Conservation (phyloP, 345 rosid species). For the Abelmoschus esculentus region DNA sequence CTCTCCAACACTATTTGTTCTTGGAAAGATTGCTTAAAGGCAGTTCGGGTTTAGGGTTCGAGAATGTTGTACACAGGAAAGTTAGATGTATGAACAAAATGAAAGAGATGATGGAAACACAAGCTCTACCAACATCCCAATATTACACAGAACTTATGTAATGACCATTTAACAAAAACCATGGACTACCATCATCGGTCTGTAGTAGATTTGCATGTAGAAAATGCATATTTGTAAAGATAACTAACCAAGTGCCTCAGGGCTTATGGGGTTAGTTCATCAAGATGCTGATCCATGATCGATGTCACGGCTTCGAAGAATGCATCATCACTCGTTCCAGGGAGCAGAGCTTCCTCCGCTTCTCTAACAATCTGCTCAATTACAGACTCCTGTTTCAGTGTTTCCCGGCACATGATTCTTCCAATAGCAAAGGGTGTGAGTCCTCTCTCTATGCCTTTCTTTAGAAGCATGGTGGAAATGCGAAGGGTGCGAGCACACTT, state of each 20-base stretch:
- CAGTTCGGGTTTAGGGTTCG: not conserved
- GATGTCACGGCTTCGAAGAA: not conserved
- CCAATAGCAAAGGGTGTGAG: not conserved
- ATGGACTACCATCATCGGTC: not conserved
- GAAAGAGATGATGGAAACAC: not conserved
- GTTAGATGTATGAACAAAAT: not conserved
- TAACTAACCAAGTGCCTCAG: not conserved
- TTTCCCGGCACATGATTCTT: not conserved
- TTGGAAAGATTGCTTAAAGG: not conserved
- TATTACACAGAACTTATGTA: not conserved
- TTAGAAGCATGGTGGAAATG: not conserved
- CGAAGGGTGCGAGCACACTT: not conserved
- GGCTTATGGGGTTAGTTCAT: not conserved
- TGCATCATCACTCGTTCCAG: not conserved
- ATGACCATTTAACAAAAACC: not conserved
- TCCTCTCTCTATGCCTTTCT: not conserved
- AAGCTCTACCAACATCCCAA: not conserved
- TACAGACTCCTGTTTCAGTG: not conserved
- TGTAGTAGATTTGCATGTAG: not conserved
- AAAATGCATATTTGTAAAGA: not conserved
- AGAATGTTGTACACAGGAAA: not conserved
- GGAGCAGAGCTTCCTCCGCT: not conserved
- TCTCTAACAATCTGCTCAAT: not conserved
- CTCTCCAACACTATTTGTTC: not conserved
- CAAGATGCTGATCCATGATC: not conserved